These are phyloP conservation scores for Taiwanofungus camphoratus DNA, from an alignment of 1,284 basidiomycete genomes.

Conservation along the genomic window DNA sequence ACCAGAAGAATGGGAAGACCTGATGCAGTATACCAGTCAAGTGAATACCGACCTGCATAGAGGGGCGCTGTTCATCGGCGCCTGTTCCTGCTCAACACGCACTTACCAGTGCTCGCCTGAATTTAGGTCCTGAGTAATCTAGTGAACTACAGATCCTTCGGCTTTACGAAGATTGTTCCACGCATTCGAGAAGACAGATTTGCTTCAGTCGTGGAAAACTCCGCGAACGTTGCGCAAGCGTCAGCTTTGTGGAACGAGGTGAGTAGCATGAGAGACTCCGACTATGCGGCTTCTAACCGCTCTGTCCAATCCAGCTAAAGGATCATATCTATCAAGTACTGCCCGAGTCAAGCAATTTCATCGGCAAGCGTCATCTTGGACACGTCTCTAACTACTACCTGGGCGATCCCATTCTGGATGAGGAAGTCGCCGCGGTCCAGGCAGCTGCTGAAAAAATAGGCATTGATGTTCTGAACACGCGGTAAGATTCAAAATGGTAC, in stretches of 20 bases:
- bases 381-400: slow-evolving; percentile 82
- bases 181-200: slow-evolving; percentile 59
- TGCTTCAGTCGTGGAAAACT: slow-evolving; percentile 53
- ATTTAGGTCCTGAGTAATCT: slow-evolving; percentile 70
- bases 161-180: slow-evolving; percentile 80
- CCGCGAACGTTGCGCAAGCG: slow-evolving; percentile 51
- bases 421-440: slow-evolving; percentile 72
- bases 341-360: slow-evolving; percentile 63
- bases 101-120: no score
- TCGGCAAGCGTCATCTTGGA: slow-evolving; percentile 73
- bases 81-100: no score
- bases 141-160: slow-evolving; percentile 75
- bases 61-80: no score
- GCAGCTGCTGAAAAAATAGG: slow-evolving; percentile 64
- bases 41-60: no score
- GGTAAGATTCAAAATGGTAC: slow-evolving; percentile 35
- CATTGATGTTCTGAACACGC: slow-evolving; percentile 76
- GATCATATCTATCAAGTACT: slow-evolving; percentile 62
- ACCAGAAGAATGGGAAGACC: slow-evolving; percentile 57
- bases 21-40: slow-evolving; percentile 71
- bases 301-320: slow-evolving; percentile 44
- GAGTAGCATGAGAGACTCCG: slow-evolving; percentile 19
- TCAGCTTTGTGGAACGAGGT: slow-evolving; percentile 59
- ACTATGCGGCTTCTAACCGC: no score
- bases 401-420: slow-evolving; percentile 62